These are phyloP conservation scores for Cardamine occulta DNA, from an alignment of 345 rosid species.

Conservation along the genomic window DNA sequence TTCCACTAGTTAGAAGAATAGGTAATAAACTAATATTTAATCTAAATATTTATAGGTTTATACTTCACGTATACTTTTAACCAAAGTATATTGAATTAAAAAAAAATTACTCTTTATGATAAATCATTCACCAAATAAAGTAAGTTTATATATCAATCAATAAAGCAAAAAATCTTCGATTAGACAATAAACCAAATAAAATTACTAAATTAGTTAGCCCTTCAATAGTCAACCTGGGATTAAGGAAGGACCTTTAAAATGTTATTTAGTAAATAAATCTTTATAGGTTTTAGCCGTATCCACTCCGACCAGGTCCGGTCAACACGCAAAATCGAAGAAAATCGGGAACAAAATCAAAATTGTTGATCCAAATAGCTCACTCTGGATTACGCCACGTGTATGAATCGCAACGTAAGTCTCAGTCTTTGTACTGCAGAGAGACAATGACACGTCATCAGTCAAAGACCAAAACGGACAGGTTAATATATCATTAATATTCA, in stretches of 20 bases:
- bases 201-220: neutral
- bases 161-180: neutral
- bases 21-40: neutral
- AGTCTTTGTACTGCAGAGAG: constrained; percentile 3
- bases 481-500: too few species aligned
- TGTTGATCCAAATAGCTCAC: neutral
- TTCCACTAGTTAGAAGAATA: neutral
- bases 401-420: neutral
- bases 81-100: neutral
- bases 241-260: neutral
- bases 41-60: neutral
- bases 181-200: neutral
- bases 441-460: constrained; percentile 37
- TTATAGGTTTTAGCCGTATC: neutral
- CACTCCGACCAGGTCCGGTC: constrained; percentile 13
- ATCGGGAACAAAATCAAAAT: neutral
- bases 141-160: neutral
- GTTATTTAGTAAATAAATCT: neutral
- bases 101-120: neutral
- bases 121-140: neutral
- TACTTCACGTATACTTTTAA: constrained; percentile 14
- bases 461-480: too few species aligned
- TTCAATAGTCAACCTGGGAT: constrained; percentile 1
- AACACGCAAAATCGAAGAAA: constrained; percentile 6
- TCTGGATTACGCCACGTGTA: constrained; percentile 14